Base-by-base conservation (phyloP, 345 rosid genomes). In the Noccaea caerulescens region DNA sequence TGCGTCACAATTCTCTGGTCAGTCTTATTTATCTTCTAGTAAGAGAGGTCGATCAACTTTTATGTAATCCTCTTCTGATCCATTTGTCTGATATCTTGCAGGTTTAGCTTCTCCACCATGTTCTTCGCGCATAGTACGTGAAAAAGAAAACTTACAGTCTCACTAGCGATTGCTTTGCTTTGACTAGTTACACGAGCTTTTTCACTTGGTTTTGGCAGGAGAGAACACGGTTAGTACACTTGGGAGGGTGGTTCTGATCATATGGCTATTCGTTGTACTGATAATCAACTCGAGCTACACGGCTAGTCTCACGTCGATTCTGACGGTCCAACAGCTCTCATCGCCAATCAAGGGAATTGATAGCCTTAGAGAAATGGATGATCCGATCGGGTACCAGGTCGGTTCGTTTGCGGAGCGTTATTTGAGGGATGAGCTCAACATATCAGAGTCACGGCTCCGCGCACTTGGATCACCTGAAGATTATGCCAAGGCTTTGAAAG, bases 221-320 rank as follows among this genome's bases (percentile, higher is more conserved):
- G 96, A 93, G 80, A 93, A 82, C 65, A 93, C 91, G 5, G 77
- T 88, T 12, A 91, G 96, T 80, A 79, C 91, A 58, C 90, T 94
- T 45, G 99, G 95, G 36, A 88, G 96, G 20, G 10, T 84, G 51
- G 99, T 94, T 74, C 85, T 91, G 56, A 78, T 91, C 59, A 84
- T 91, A 78, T 91, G 97, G 99, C 88, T 94, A 53, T 94, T 88
- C 53, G 96, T 91, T 50, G 99, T 94, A 51, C 77, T 91, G 62
- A 89, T 94, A 68, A 84, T 94, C 75, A 94, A 88, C 85, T 94
- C 97, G 1, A 94, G 94, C 82, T 93, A 91, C 88, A 93, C 98
- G 9, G 97, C 98, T 41, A 89, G 94, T 80, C 80, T 93, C 76
- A 93, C 98, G 58, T 93, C 97, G 6, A 89, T 90, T 49, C 87